Percentiles rank a stretch among this genome's conserved stretches.
These are phyloP conservation scores for Chaetothyriales sp. DNA, from an alignment of 2,329 filamentous ascomycete species.

Conservation along the genomic window DNA sequence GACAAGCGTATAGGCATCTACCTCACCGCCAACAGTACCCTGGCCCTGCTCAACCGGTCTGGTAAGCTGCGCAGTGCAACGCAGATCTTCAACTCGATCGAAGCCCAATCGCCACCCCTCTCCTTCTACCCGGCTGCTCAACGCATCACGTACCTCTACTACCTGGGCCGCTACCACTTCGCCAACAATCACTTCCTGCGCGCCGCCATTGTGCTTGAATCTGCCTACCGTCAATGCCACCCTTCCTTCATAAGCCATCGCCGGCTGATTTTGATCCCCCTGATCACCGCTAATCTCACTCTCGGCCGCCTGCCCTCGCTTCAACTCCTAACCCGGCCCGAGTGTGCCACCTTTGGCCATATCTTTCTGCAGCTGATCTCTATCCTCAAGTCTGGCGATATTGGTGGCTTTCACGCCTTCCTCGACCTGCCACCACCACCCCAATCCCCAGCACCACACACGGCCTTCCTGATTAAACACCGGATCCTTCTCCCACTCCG, in stretches of 20 bases:
- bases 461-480: constrained; percentile 59
- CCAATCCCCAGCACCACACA: constrained; percentile 25
- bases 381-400: constrained; percentile 59
- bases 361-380: constrained; percentile 59
- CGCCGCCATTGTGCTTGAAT: constrained; percentile 58
- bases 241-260: constrained; percentile 48
- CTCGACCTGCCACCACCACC: constrained; percentile 36
- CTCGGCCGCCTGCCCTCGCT: constrained; percentile 66
- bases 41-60: constrained; percentile 79
- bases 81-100: constrained; percentile 80
- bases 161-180: constrained; percentile 80
- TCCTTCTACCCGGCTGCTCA: constrained; percentile 70
- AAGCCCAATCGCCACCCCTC: constrained; percentile 65
- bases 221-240: constrained; percentile 65
- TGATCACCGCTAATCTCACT: constrained; percentile 69
- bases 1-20: constrained; percentile 83
- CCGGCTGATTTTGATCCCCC: constrained; percentile 63
- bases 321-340: constrained; percentile 51
- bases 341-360: constrained; percentile 48
- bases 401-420: constrained; percentile 55
- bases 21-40: constrained; percentile 75
- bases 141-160: constrained; percentile 85
- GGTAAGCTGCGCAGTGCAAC: constrained; percentile 69
- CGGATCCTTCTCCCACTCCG: constrained; percentile 61
- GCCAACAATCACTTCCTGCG: constrained; percentile 69